These are phyloP conservation scores for Ilyonectria mors-panacis DNA, from an alignment of 2,329 filamentous ascomycete species.

Conservation along the genomic window DNA sequence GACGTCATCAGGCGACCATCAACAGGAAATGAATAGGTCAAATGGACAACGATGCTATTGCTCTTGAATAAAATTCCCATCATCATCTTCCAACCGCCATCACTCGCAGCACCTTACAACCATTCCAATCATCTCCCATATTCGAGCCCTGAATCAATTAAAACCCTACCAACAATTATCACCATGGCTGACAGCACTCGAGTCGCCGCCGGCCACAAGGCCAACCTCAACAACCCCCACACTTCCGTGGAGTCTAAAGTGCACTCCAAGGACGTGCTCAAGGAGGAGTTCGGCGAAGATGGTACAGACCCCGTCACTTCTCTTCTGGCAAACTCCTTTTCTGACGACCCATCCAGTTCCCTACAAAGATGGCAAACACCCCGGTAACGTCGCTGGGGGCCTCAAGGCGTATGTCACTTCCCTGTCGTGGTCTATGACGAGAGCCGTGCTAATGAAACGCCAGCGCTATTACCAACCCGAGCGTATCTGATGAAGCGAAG, in stretches of 20 bases:
- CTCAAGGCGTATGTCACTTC: conserved; percentile 63
- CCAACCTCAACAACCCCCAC: conserved; percentile 70
- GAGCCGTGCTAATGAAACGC: conserved; percentile 37
- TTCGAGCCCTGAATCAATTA: not conserved
- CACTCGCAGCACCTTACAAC: conserved; percentile 7
- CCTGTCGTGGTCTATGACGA: no score
- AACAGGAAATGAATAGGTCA: not conserved
- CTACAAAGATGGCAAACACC: conserved; percentile 63
- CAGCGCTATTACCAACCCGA: conserved; percentile 69
- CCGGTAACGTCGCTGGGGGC: conserved; percentile 66
- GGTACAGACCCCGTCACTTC: conserved; percentile 39
- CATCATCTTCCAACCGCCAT: conserved; percentile 1
- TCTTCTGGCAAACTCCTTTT: not conserved
- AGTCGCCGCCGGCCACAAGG: conserved; percentile 72
- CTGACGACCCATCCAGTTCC: conserved; percentile 41
- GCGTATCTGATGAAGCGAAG: conserved; percentile 70
- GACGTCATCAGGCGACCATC: conserved; percentile 16
- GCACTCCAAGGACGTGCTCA: conserved; percentile 67
- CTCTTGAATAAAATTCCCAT: no score
- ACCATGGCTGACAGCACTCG: conserved; percentile 65
- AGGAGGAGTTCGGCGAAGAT: conserved; percentile 63
- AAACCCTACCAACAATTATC: conserved; percentile 36
- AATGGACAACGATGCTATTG: conserved; percentile 24
- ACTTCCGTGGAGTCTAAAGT: conserved; percentile 69
- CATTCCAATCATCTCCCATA: not conserved